Percentiles rank a stretch among this genome's conserved stretches.
Conservation (phyloP, 225 moss, liverwort and hornwort genomes). For the Physcomitrium patens region DNA sequence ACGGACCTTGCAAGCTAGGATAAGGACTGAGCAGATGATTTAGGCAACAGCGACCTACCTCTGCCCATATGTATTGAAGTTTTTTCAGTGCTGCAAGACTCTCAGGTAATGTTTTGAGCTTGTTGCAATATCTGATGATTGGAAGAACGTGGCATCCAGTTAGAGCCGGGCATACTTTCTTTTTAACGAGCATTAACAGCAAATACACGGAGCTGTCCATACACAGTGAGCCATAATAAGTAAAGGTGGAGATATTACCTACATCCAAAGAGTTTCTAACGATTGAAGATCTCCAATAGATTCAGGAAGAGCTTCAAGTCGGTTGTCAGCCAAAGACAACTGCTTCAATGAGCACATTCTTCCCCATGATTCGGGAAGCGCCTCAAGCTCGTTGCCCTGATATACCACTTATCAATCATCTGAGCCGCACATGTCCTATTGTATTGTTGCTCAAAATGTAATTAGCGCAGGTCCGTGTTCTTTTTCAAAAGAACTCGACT, state of each 20-base stretch:
- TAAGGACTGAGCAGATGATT: constrained; percentile 13
- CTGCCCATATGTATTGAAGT: constrained; percentile 74
- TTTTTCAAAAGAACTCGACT: background rate
- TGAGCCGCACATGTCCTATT: constrained; percentile 3
- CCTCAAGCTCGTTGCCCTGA: constrained; percentile 74
- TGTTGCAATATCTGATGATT: constrained; percentile 75
- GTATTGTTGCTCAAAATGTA: constrained; percentile 9
- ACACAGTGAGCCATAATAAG: too few relatives aligned
- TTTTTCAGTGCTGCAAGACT: constrained; percentile 60
- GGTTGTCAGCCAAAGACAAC: constrained; percentile 83
- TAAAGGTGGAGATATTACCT: constrained; percentile 30
- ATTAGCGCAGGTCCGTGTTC: constrained; percentile 15
- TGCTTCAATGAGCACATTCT: constrained; percentile 70
- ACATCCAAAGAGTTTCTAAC: constrained; percentile 85
- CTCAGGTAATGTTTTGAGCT: constrained; percentile 56
- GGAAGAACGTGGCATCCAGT: constrained; percentile 19
- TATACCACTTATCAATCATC: constrained; percentile 27
- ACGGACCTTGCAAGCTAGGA: background rate
- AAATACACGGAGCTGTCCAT: background rate
- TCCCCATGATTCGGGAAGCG: constrained; percentile 63
- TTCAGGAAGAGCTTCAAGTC: constrained; percentile 59
- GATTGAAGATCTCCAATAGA: constrained; percentile 64
- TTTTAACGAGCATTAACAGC: constrained; percentile 6
- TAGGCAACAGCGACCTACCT: constrained; percentile 50
- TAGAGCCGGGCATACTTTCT: constrained; percentile 29